Percentiles rank a stretch among this genome's conserved stretches.
Conservation (phyloP, 805 yeast species). For the Ogataea pini region DNA sequence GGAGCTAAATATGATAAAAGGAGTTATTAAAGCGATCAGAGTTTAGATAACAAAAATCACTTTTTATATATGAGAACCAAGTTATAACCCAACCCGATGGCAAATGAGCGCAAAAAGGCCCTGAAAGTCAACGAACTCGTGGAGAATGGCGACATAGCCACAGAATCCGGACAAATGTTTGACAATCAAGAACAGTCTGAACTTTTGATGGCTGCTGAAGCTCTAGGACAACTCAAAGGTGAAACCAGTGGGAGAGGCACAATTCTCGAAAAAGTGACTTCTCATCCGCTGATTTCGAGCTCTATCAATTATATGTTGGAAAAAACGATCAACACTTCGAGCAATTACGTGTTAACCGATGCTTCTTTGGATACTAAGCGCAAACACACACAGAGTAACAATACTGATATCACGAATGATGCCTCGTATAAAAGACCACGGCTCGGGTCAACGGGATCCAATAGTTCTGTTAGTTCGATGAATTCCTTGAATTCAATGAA, state of each 20-base stretch:
- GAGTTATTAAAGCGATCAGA: not conserved
- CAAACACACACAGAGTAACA: slow-evolving; percentile 12
- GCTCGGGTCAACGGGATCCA: slow-evolving; percentile 11
- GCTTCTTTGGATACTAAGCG: slow-evolving; percentile 19
- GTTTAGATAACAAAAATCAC: not conserved
- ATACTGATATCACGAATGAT: not conserved
- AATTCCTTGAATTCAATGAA: not conserved
- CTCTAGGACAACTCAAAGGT: slow-evolving; percentile 31
- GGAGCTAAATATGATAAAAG: slow-evolving; percentile 8
- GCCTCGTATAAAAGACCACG: slow-evolving; percentile 22
- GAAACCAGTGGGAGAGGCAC: slow-evolving; percentile 13
- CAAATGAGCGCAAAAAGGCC: slow-evolving; percentile 13
- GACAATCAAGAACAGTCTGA: slow-evolving; percentile 8
- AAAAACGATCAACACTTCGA: slow-evolving; percentile 35
- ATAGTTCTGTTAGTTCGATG: not conserved
- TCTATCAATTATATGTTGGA: slow-evolving; percentile 40
- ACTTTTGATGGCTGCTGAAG: slow-evolving; percentile 33
- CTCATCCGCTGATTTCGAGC: slow-evolving; percentile 39
- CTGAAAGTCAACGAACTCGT: slow-evolving; percentile 19
- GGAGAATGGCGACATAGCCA: slow-evolving; percentile 9
- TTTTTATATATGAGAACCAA: too few relatives aligned
- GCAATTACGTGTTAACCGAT: slow-evolving; percentile 23
- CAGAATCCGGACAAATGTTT: not conserved
- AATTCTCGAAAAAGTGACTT: slow-evolving; percentile 38
- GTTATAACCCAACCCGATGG: not conserved